phyloP scores from a whole-genome alignment of 2,329 filamentous ascomycete genomes.

The Madurella mycetomatis region DNA sequence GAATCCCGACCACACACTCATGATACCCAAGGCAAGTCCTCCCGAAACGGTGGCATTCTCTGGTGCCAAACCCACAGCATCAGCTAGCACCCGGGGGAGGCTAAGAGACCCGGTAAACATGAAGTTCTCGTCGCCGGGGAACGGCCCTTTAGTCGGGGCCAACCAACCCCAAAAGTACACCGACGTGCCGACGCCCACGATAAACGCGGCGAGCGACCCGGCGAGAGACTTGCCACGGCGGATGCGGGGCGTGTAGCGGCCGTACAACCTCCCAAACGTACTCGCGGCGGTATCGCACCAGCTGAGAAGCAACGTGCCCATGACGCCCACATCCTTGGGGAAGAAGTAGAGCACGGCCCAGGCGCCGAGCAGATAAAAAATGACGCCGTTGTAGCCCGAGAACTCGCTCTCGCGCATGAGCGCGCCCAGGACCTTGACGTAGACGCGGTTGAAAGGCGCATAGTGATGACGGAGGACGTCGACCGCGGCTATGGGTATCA shows the following conservation, averaged over 20 bases:
- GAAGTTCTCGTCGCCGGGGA: constrained; percentile 67
- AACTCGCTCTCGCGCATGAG: constrained; percentile 98
- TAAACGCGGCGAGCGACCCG: constrained; percentile 77
- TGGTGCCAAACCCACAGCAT: constrained; percentile 57
- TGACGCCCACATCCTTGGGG: constrained; percentile 87
- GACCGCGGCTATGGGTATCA: constrained; percentile 77
- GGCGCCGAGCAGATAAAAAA: constrained; percentile 89
- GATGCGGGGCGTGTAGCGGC: constrained; percentile 80
- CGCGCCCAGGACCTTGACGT: constrained; percentile 78
- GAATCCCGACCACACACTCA: constrained; percentile 85
- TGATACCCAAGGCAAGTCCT: constrained; percentile 65
- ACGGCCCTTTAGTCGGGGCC: constrained; percentile 62
- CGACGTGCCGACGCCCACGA: constrained; percentile 78
- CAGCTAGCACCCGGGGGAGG: constrained; percentile 58
- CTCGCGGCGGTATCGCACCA: constrained; percentile 98
- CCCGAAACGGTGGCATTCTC: constrained; percentile 62
- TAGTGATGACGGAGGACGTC: constrained; percentile 83
- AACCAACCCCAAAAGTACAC: constrained; percentile 85
- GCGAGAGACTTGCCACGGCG: constrained; percentile 87
- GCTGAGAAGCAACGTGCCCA: constrained; percentile 83
- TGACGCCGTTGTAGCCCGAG: constrained; percentile 90
- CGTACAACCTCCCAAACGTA: constrained; percentile 87
- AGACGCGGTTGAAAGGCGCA: constrained; percentile 76
- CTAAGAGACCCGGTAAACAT: constrained; percentile 76
- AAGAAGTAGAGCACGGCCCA: constrained; percentile 83